These are phyloP conservation scores for Phyllosticta citriasiana DNA, from an alignment of 2,329 filamentous ascomycete genomes.

Conservation along the genomic window DNA sequence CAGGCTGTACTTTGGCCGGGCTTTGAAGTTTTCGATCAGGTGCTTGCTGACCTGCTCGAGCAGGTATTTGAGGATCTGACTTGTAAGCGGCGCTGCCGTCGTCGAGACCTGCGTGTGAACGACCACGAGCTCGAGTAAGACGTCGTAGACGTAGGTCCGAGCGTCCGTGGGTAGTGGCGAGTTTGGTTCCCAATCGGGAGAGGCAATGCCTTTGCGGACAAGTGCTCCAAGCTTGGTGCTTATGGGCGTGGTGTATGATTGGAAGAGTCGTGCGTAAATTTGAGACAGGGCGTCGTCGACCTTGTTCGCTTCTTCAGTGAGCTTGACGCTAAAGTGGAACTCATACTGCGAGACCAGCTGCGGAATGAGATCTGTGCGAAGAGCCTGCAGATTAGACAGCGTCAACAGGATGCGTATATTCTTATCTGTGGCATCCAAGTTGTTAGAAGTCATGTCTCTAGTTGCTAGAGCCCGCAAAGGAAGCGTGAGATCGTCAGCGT, in stretches of 20 bases:
- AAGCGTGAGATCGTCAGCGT: constrained; percentile 39
- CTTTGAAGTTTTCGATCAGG: constrained; percentile 70
- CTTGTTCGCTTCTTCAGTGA: constrained; percentile 86
- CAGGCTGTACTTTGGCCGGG: constrained; percentile 58
- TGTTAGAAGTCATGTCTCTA: constrained; percentile 20
- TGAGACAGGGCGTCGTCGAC: constrained; percentile 84
- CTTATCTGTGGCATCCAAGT: constrained; percentile 33
- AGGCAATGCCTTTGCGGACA: constrained; percentile 62
- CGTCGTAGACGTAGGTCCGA: constrained; percentile 79
- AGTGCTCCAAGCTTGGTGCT: constrained; percentile 40
- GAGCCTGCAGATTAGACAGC: constrained; percentile 77
- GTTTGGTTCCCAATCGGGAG: constrained; percentile 59
- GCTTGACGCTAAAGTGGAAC: constrained; percentile 82
- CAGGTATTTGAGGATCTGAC: constrained; percentile 74
- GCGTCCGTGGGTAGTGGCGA: constrained; percentile 58
- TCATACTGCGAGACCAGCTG: constrained; percentile 89
- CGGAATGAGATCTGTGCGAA: constrained; percentile 74
- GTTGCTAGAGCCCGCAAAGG: constrained; percentile 11
- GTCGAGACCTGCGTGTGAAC: constrained; percentile 66
- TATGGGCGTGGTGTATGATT: constrained; percentile 77
- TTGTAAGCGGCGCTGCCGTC: constrained; percentile 59
- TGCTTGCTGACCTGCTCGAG: constrained; percentile 72
- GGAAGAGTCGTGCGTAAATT: constrained; percentile 84
- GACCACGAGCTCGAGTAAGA: constrained; percentile 74
- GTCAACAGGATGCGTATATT: constrained; percentile 91